Evolutionary conservation across 2,329 filamentous ascomycete species (phyloP), one percentile per base, ranked within the genome.

Genomic region (Metarhizium robertsii): DNA sequence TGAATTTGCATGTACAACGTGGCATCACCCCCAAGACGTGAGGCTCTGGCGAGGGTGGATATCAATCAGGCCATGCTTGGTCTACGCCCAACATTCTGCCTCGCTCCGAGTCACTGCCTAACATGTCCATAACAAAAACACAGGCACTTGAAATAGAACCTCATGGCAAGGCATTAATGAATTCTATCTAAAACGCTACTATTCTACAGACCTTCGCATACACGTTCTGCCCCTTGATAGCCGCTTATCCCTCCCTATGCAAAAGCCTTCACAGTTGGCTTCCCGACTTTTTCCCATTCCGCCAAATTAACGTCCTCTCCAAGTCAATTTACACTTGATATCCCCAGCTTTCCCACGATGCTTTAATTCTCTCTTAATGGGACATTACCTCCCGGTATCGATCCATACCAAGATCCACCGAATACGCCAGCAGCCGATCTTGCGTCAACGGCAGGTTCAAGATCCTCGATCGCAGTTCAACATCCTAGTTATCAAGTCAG

Each of bases 341-440:
- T 30, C 30, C 13, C 18, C 14, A 30, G 13, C 18, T 38, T 30
- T 40, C 25, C 36, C 50, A 25, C 3, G 1, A 10, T 45, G 11
- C 40, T 34, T 43, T 4, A 11, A 14, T 45, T 20, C 14, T n/a
- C 32, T n/a, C 40, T 64, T 57, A 73, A 52, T 72, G 69, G 5
- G 73, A 79, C 80, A 86, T 83, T 45, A 87, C 75, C 55, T 79
- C 79, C 57, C 77, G 77, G 68, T 88, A 90, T 64, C 88, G 88
- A 54, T 79, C 79, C 62, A 85, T 76, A 61, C 86, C 85, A 61
- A 90, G 74, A 58, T 88, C 82, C 38, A 84, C 80, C 8, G 87
- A 85, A 68, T 92, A 87, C 62, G 80, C 78, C 57, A 90, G 71
- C 62, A 87, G 80, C 43, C 83, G 79, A 67, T 92, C 88, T 62